Evolutionary conservation across 1,139 yeast species (phyloP), one percentile per base, ranked within the genome.

Genomic region (Debaryomyces singareniensis): DNA sequence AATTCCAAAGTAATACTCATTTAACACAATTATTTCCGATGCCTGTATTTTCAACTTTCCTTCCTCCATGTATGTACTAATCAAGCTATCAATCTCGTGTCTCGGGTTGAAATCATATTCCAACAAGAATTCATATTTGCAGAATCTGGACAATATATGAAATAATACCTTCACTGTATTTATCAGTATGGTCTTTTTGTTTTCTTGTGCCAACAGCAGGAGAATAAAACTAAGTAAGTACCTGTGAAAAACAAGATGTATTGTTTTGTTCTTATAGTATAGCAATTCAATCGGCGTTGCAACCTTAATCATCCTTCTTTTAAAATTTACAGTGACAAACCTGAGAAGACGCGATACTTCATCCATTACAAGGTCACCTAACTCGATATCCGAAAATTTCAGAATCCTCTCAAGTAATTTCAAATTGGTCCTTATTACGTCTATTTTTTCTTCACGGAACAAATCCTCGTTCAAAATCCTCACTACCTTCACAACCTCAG

Each of bases 41-140:
- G 47, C 45, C 7, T 15, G 24, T 12, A 10, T 16, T 13, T 16
- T 6, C 5, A 27, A 10, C 7, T 22, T 32, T 3, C 45, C 44
- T 21, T 36, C 32, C 3, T 36, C 39, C 15, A 42, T 46, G 34
- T 62, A 51, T 24, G 51, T 55, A 13, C 51, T 36, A 37, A 66
- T 51, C 5, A 67, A 54, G 32, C 44, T 44, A 3, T 53, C 44
- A 29, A 63, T 47, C 9, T 49, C 55, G 35, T 54, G 57, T 29
- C 57, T 44, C 18, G 43, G 40, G 36, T 62, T 59, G 32, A 52
- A 53, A 41, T 64, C 56, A 44, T 66, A 61, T 36, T 67, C 73
- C 40, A 67, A 64, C 37, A 67, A 55, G 38, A 67, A 67, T 43
- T 67, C 73, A 38, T 56, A 59, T 42, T 65, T 66, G 35, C 66